Evolutionary conservation across 305 asterid species (phyloP).

Genomic region (Ajuga reptans): DNA sequence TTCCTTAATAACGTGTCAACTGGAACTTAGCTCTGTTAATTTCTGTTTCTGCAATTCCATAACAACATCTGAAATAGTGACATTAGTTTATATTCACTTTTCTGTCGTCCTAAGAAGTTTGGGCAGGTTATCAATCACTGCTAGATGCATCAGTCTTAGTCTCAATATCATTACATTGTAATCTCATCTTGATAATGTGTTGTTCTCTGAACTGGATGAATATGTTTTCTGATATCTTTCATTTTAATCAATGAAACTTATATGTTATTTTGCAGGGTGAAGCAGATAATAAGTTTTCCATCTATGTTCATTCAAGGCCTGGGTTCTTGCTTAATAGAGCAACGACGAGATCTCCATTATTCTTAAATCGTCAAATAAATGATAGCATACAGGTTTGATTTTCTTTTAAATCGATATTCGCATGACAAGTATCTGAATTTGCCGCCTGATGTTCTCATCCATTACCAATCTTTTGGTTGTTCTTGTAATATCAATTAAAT

Average conservation of each 20-base stretch:
- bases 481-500: not conserved
- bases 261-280: constrained; percentile 59
- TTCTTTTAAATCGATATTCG: constrained; percentile 18
- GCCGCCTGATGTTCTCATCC: not conserved
- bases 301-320: constrained; percentile 89
- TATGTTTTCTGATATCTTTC: not conserved
- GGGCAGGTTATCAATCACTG: not conserved
- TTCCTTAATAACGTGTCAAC: constrained; percentile 10
- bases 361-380: constrained; percentile 74
- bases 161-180: not conserved
- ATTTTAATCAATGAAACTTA: not conserved
- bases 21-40: not conserved
- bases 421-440: not conserved
- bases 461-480: not conserved
- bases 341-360: constrained; percentile 71
- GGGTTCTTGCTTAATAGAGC: constrained; percentile 66
- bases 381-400: constrained; percentile 73
- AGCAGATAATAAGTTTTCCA: constrained; percentile 57
- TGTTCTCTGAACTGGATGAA: not conserved
- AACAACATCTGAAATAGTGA: not conserved
- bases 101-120: not conserved
- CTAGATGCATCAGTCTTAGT: not conserved
- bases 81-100: not conserved
- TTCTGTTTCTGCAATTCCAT: not conserved
- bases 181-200: not conserved